These are phyloP conservation scores for Amesomyces nigricolor DNA, from an alignment of 2,329 filamentous ascomycete species.

Conservation along the genomic window DNA sequence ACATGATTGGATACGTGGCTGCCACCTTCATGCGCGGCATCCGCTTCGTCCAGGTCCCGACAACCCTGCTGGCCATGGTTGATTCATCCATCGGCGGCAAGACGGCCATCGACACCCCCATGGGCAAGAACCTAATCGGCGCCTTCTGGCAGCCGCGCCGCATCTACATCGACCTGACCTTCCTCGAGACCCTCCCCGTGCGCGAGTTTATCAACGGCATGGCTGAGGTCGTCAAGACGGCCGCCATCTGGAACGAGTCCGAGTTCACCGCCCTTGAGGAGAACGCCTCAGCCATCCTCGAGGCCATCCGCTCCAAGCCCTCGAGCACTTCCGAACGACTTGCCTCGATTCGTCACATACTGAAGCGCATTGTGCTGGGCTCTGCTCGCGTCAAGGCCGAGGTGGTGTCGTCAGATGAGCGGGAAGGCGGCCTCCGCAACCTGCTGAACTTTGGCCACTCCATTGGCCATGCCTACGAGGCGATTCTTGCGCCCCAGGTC, in stretches of 20 bases:
- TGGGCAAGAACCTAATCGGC: conserved; percentile 93
- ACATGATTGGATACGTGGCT: conserved; percentile 96
- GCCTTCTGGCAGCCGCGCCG: conserved; percentile 94
- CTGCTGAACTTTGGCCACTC: conserved; percentile 97
- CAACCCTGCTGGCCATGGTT: conserved; percentile 92
- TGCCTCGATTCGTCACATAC: conserved; percentile 60
- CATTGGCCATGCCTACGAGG: conserved; percentile 94
- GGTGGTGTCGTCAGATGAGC: conserved; percentile 90
- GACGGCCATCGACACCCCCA: conserved; percentile 92
- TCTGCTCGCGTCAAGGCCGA: conserved; percentile 91
- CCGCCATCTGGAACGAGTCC: conserved; percentile 86
- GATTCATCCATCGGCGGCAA: conserved; percentile 98
- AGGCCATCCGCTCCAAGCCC: conserved; percentile 59
- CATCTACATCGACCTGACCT: conserved; percentile 90
- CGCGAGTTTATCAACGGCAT: conserved; percentile 97
- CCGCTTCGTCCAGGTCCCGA: conserved; percentile 93
- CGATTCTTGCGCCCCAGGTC: conserved; percentile 89
- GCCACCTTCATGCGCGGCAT: conserved; percentile 98
- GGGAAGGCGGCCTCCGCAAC: conserved; percentile 89
- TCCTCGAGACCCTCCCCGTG: conserved; percentile 82
- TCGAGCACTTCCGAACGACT: conserved; percentile 47
- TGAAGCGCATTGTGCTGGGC: conserved; percentile 77
- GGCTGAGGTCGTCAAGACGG: conserved; percentile 97
- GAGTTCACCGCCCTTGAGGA: conserved; percentile 83
- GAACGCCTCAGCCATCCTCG: conserved; percentile 71